Percentiles rank a stretch among this genome's conserved stretches.
These are phyloP conservation scores for Solidago caesia DNA, from an alignment of 129 eudicot species.

Conservation along the genomic window DNA sequence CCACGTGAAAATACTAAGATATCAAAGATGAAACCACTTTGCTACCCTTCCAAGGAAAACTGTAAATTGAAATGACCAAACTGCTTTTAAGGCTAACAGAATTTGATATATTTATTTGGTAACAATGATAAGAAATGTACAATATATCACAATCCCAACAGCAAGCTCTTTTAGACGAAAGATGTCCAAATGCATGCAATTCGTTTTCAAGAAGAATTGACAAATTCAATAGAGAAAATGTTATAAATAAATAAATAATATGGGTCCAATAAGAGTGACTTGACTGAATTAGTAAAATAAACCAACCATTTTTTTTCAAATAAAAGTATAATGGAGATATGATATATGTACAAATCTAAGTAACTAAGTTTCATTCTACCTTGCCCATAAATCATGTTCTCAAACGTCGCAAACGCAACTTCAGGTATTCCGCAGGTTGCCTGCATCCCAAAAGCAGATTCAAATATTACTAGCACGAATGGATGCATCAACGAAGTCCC, in stretches of 20 bases:
- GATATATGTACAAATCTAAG: neutral
- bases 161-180: no score
- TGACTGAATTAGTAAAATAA: no score
- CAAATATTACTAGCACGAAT: neutral
- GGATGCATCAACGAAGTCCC: slow-evolving; percentile 11
- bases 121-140: neutral
- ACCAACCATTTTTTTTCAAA: no score
- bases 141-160: no score
- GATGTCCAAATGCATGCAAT: no score
- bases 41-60: neutral
- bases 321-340: neutral
- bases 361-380: slow-evolving; percentile 34
- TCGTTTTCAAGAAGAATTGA: no score
- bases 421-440: slow-evolving; percentile 98
- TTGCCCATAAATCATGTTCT: slow-evolving; percentile 95
- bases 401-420: slow-evolving; percentile 83
- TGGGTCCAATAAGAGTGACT: no score
- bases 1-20: neutral
- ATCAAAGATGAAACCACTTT: neutral
- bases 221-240: no score
- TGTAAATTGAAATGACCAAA: neutral
- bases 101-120: neutral
- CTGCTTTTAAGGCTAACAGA: neutral
- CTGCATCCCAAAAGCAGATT: slow-evolving; percentile 34
- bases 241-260: no score